Evolutionary conservation across 2,329 filamentous ascomycete species (phyloP).

Genomic region (Pleoardoris graminearum): DNA sequence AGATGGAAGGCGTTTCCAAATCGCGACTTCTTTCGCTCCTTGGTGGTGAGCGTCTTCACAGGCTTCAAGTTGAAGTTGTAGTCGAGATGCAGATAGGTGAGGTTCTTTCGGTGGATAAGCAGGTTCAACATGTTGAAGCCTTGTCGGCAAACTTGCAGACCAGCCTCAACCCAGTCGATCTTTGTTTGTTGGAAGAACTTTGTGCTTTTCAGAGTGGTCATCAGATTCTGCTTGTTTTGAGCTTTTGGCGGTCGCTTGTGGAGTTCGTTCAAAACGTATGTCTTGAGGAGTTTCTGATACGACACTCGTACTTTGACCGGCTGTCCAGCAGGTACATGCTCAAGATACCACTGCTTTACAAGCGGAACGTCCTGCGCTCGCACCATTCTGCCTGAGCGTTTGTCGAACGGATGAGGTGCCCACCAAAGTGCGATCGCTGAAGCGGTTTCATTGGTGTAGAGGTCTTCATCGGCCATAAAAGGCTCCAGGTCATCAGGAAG

Average conservation of each 20-base stretch:
- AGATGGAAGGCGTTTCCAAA: constrained; percentile 99
- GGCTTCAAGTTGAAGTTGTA: constrained; percentile 99
- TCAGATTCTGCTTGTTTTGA: constrained; percentile 88
- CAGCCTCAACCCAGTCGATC: constrained; percentile 99
- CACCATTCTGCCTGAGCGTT: constrained; percentile 92
- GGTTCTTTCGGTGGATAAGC: constrained; percentile 95
- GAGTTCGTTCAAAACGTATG: constrained; percentile 92
- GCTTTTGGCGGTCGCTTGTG: constrained; percentile 96
- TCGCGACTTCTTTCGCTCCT: constrained; percentile 98
- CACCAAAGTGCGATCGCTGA: constrained; percentile 95
- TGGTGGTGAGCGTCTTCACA: constrained; percentile 97
- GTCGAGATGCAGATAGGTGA: constrained; percentile 96
- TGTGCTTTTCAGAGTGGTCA: constrained; percentile 88
- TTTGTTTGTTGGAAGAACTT: constrained; percentile 99
- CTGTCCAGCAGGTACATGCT: constrained; percentile 88
- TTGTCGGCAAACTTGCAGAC: constrained; percentile 95
- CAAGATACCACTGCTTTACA: constrained; percentile 97
- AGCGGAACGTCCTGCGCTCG: constrained; percentile 94
- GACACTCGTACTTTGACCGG: constrained; percentile 97
- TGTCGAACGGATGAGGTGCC: constrained; percentile 95
- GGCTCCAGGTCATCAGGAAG: constrained; percentile 79
- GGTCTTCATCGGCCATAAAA: constrained; percentile 85
- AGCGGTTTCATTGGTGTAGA: constrained; percentile 86
- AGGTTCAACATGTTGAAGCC: constrained; percentile 99
- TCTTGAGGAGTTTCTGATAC: constrained; percentile 97